A percentile compares a stretch with the other conserved stretches of the same genome.
These are phyloP conservation scores for Lachnellula occidentalis DNA, from an alignment of 2,329 filamentous ascomycete genomes.

Conservation along the genomic window DNA sequence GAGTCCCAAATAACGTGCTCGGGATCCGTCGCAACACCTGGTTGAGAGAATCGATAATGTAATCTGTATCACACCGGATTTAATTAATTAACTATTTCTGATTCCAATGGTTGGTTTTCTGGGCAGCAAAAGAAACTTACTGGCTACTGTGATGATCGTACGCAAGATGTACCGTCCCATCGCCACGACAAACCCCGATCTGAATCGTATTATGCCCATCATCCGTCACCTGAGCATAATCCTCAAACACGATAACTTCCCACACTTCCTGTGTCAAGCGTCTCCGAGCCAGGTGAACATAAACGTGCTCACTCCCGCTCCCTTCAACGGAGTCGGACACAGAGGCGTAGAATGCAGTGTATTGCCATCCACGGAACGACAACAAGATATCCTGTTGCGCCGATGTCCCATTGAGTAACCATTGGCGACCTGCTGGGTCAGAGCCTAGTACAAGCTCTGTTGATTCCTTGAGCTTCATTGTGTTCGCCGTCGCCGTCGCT, in stretches of 20 bases:
- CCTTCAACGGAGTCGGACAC: not conserved
- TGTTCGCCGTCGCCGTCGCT: no score
- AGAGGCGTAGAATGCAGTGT: conserved; percentile 20
- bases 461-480: no score
- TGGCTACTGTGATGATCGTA: conserved; percentile 25
- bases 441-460: no score
- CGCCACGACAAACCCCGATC: conserved; percentile 21
- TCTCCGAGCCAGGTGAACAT: conserved; percentile 6
- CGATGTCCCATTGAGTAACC: no score
- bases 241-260: conserved; percentile 18
- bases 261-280: conserved; percentile 1
- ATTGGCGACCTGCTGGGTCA: no score
- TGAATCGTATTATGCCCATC: conserved; percentile 25
- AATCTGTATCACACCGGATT: no score
- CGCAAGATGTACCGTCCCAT: conserved; percentile 23
- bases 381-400: conserved; percentile 22
- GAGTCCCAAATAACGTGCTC: conserved; percentile 9
- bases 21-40: no score
- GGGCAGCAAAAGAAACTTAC: conserved; percentile 11
- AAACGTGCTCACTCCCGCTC: conserved; percentile 11
- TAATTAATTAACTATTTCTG: no score
- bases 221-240: conserved; percentile 21
- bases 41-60: no score
- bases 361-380: conserved; percentile 20
- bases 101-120: no score